Conservation (phyloP, 495 filamentous ascomycete species). For the Lasiosphaeria ovina region DNA sequence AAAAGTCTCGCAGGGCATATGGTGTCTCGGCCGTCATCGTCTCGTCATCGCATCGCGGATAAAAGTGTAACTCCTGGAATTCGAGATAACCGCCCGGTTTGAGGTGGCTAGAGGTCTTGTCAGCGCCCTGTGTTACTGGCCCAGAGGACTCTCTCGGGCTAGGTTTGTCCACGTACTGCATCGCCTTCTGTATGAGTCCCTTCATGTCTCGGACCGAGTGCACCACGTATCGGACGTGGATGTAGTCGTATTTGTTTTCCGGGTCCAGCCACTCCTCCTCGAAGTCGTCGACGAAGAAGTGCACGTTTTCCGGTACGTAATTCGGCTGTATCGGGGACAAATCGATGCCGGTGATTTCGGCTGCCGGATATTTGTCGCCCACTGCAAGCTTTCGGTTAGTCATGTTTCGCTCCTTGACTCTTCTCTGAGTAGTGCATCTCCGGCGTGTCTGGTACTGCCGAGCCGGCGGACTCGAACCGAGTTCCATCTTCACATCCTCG, state of each 20-base stretch:
- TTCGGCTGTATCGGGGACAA: conserved; percentile 62
- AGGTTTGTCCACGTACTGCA: conserved; percentile 28
- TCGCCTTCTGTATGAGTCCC: conserved; percentile 34
- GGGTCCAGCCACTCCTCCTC: conserved; percentile 58
- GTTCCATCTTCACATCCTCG: not conserved
- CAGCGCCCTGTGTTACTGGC: not conserved
- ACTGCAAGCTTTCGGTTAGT: conserved; percentile 27
- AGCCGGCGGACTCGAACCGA: not conserved
- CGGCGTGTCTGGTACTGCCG: no score
- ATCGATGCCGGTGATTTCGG: conserved; percentile 62
- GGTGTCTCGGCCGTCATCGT: conserved; percentile 28
- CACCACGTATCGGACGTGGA: conserved; percentile 51
- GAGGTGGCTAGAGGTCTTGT: conserved; percentile 31
- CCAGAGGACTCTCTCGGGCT: not conserved
- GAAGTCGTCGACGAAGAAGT: conserved; percentile 62
- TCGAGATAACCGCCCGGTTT: conserved; percentile 57
- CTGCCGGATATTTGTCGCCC: conserved; percentile 44
- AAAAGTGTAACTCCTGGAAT: conserved; percentile 46
- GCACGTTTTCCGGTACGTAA: conserved; percentile 57
- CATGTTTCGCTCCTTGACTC: not conserved
- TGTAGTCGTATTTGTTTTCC: conserved; percentile 54
- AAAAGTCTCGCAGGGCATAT: conserved; percentile 38
- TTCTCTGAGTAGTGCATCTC: not conserved
- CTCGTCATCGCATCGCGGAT: conserved; percentile 44
- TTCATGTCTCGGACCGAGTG: conserved; percentile 44